These are phyloP conservation scores for Dipteronia dyeriana DNA, from an alignment of 345 rosid genomes.

Conservation along the genomic window DNA sequence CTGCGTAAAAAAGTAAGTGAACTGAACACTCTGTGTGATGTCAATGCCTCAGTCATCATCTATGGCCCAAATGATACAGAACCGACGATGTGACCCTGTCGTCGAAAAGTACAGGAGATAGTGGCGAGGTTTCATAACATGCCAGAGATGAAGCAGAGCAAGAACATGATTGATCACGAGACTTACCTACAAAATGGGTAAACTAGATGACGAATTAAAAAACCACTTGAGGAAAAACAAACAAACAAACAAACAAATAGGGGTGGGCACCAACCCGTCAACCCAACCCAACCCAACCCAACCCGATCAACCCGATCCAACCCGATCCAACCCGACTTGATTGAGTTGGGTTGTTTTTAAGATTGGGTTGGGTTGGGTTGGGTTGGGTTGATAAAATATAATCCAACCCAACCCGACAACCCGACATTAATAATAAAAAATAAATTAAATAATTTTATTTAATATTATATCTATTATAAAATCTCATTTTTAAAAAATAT, in stretches of 20 bases:
- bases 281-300: no score
- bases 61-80: conserved; percentile 39
- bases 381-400: no score
- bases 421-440: no score
- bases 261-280: no score
- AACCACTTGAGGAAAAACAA: conserved; percentile 26
- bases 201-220: conserved; percentile 25
- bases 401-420: no score
- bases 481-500: no score
- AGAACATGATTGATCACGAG: conserved; percentile 40
- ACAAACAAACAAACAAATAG: conserved; percentile 27
- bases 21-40: conserved; percentile 39
- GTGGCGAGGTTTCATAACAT: conserved; percentile 21
- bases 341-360: no score
- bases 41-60: conserved; percentile 35
- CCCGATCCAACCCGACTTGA: no score
- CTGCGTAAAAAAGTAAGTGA: conserved; percentile 49
- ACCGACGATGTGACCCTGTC: conserved; percentile 44
- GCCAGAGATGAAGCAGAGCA: conserved; percentile 30
- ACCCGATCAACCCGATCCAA: no score
- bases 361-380: no score
- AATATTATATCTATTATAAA: no score
- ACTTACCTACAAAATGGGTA: conserved; percentile 32
- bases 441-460: no score
- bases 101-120: conserved; percentile 10